Percentiles rank a stretch among this genome's conserved stretches.
Evolutionary conservation across 495 filamentous ascomycete species (phyloP).

Genomic region (Aspergillus sparsus): DNA sequence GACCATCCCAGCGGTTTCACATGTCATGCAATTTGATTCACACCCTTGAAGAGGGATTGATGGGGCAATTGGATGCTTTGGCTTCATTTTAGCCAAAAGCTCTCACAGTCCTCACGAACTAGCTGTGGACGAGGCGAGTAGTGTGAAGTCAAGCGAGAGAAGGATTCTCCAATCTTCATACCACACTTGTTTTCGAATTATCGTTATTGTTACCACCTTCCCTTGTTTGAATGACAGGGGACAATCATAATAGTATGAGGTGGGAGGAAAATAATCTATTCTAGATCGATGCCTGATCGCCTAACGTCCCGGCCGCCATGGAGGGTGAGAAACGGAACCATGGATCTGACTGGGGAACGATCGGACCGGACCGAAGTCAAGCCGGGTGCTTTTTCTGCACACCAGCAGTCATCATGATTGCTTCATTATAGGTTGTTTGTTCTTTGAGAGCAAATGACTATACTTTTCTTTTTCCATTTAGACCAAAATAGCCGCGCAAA

Average conservation of each 20-base stretch:
- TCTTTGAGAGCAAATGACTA: too few species aligned
- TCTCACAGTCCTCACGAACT: neutral
- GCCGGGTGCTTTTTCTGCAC: neutral
- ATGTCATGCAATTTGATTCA: conserved; percentile 10
- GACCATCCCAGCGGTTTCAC: conserved; percentile 6
- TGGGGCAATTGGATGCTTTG: neutral
- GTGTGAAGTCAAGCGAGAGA: too few species aligned
- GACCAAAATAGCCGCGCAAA: conserved; percentile 1
- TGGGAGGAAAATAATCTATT: neutral
- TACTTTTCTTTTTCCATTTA: neutral
- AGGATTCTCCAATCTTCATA: too few species aligned
- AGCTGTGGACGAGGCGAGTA: neutral
- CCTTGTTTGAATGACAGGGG: too few species aligned
- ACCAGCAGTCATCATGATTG: neutral
- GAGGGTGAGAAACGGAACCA: conserved; percentile 11
- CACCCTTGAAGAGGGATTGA: conserved; percentile 2
- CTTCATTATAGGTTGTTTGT: neutral
- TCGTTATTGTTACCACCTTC: too few species aligned
- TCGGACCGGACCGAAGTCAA: conserved; percentile 23
- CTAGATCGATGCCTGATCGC: conserved; percentile 23
- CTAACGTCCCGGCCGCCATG: conserved; percentile 8
- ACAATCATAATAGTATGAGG: too few species aligned
- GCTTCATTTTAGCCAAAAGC: too few species aligned
- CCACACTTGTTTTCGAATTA: too few species aligned
- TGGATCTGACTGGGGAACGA: conserved; percentile 18